Evolutionary conservation across 1,284 basidiomycete species (phyloP).

Genomic region (Tausonia pullulans): DNA sequence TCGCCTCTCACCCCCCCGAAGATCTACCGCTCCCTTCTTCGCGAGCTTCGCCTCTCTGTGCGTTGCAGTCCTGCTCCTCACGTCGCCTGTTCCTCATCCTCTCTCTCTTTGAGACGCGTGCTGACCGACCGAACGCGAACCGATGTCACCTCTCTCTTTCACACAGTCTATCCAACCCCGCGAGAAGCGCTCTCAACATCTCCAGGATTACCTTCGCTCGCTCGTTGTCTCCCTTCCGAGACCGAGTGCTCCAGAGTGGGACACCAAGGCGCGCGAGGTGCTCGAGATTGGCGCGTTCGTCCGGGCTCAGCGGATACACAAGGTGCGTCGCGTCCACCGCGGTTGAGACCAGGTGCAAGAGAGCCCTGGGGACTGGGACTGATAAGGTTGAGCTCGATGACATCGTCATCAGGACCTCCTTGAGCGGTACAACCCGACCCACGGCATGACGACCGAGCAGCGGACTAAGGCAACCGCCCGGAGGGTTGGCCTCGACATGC

Average conservation of each 20-base stretch:
- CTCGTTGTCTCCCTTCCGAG: conserved; percentile 42
- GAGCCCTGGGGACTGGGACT: neutral
- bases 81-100: neutral
- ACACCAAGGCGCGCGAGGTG: conserved; percentile 30
- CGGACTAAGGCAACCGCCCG: conserved; percentile 70
- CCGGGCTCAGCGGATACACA: conserved; percentile 51
- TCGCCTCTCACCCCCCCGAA: neutral
- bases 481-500: conserved; percentile 58
- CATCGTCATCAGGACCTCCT: conserved; percentile 49
- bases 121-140: neutral
- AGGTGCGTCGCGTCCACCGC: conserved; percentile 33
- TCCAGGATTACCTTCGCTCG: conserved; percentile 46
- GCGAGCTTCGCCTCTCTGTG: conserved; percentile 10
- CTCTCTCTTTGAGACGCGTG: neutral
- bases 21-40: conserved; percentile 13
- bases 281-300: conserved; percentile 61
- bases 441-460: conserved; percentile 66
- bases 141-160: neutral
- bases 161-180: conserved; percentile 41
- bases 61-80: neutral
- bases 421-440: conserved; percentile 73
- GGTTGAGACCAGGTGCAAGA: neutral
- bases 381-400: conserved; percentile 24
- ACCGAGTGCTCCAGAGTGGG: conserved; percentile 13
- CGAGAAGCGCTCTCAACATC: conserved; percentile 38